phyloP scores from a whole-genome alignment of 768 basidiomycete genomes.

The Termitomyces heimii region DNA sequence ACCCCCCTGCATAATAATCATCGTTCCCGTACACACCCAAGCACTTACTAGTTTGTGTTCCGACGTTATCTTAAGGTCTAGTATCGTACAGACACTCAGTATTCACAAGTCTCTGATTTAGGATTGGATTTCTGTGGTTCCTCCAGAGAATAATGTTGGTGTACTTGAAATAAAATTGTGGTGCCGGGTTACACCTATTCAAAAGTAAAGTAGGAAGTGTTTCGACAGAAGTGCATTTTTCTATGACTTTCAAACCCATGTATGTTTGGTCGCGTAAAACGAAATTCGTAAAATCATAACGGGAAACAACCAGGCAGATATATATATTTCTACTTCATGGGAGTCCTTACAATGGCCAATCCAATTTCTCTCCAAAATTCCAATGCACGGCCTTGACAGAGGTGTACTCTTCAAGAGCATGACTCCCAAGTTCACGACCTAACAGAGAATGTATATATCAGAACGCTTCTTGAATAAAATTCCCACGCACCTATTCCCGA shows the following conservation, averaged over 20 bases:
- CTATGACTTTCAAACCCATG: too few species aligned
- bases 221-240: too few species aligned
- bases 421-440: constrained; percentile 86
- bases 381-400: constrained; percentile 80
- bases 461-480: neutral
- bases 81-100: neutral
- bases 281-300: neutral
- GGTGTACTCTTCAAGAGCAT: constrained; percentile 81
- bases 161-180: too few species aligned
- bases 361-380: constrained; percentile 79
- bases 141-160: neutral
- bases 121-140: neutral
- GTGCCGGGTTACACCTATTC: neutral
- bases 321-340: neutral
- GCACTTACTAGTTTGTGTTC: neutral
- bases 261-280: neutral
- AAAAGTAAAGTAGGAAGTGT: neutral
- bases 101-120: neutral
- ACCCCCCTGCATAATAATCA: neutral
- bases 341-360: constrained; percentile 61
- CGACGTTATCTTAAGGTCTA: neutral
- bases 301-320: neutral
- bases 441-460: neutral
- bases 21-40: neutral
- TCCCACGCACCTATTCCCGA: constrained; percentile 70